Evolutionary conservation across 768 basidiomycete genomes (phyloP).

Genomic region (Thelephora aurantiotincta): DNA sequence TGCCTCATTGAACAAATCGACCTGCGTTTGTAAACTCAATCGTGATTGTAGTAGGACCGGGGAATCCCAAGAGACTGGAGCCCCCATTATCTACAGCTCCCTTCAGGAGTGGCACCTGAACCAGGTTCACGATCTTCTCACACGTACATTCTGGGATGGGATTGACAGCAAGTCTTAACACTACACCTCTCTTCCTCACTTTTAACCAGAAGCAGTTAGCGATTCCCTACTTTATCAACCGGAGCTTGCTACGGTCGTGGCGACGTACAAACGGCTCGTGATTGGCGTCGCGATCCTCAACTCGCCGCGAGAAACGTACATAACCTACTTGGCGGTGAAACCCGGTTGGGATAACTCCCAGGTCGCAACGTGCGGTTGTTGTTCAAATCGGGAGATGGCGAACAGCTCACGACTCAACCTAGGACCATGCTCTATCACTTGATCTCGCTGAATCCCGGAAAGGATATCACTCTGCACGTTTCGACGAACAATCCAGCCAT

Average conservation of each 20-base stretch:
- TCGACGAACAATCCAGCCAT: constrained; percentile 46
- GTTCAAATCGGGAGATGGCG: not conserved
- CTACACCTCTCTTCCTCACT: constrained; percentile 1
- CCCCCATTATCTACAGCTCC: constrained; percentile 50
- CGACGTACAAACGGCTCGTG: constrained; percentile 54
- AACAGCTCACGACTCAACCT: not conserved
- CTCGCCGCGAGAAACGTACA: constrained; percentile 70
- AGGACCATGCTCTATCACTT: constrained; percentile 73
- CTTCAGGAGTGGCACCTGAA: constrained; percentile 44
- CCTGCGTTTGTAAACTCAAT: no score
- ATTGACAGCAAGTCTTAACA: constrained; percentile 41
- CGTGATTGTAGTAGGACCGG: constrained; percentile 27
- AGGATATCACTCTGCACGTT: constrained; percentile 73
- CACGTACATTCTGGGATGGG: constrained; percentile 61
- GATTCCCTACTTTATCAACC: constrained; percentile 58
- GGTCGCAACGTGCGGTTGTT: constrained; percentile 48
- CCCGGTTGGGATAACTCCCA: constrained; percentile 72
- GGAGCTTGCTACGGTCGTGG: constrained; percentile 64
- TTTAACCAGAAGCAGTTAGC: constrained; percentile 31
- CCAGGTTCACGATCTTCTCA: constrained; percentile 61
- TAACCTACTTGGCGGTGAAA: constrained; percentile 68
- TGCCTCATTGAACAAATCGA: no score
- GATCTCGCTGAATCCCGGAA: constrained; percentile 53
- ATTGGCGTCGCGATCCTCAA: constrained; percentile 65
- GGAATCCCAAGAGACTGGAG: constrained; percentile 21